These are phyloP conservation scores for Saccharomyces hybrid DNA, from an alignment of 1,139 yeast genomes.

Conservation along the genomic window DNA sequence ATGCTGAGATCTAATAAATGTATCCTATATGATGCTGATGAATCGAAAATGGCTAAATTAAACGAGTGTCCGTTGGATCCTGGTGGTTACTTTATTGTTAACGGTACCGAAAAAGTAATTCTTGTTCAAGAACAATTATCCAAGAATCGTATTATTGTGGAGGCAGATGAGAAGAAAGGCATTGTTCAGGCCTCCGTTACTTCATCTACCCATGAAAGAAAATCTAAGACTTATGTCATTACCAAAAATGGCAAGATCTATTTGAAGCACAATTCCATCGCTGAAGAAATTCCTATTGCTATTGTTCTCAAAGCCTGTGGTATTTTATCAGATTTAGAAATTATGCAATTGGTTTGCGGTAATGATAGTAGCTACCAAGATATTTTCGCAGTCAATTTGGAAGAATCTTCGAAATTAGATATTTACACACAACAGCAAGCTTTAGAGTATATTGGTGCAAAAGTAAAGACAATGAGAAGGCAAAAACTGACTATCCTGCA, in stretches of 20 bases:
- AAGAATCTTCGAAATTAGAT: slow-evolving; percentile 82
- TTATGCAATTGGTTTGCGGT: slow-evolving; percentile 91
- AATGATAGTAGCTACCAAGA: slow-evolving; percentile 83
- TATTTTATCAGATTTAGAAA: slow-evolving; percentile 82
- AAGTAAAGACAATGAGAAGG: slow-evolving; percentile 88
- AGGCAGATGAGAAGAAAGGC: slow-evolving; percentile 89
- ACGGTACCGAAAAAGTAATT: slow-evolving; percentile 96
- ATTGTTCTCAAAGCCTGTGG: slow-evolving; percentile 94
- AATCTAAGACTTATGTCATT: slow-evolving; percentile 91
- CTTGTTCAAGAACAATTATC: slow-evolving; percentile 94
- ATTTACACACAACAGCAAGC: slow-evolving; percentile 93
- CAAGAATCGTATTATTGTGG: slow-evolving; percentile 95
- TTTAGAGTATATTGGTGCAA: slow-evolving; percentile 76
- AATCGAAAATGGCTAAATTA: slow-evolving; percentile 74
- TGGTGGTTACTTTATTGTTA: slow-evolving; percentile 95
- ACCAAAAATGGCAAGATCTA: slow-evolving; percentile 86
- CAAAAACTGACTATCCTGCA: slow-evolving; percentile 75
- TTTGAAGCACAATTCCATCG: slow-evolving; percentile 86
- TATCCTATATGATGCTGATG: slow-evolving; percentile 69
- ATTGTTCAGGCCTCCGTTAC: slow-evolving; percentile 97
- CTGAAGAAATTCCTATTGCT: slow-evolving; percentile 94
- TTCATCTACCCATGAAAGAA: slow-evolving; percentile 94
- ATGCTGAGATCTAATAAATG: slow-evolving; percentile 93
- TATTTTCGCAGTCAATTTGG: slow-evolving; percentile 83
- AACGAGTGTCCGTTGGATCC: slow-evolving; percentile 98